Percentiles rank a stretch among this genome's conserved stretches.
Evolutionary conservation across 768 basidiomycete species (phyloP).

Genomic region (Tricholoma saponaceum): DNA sequence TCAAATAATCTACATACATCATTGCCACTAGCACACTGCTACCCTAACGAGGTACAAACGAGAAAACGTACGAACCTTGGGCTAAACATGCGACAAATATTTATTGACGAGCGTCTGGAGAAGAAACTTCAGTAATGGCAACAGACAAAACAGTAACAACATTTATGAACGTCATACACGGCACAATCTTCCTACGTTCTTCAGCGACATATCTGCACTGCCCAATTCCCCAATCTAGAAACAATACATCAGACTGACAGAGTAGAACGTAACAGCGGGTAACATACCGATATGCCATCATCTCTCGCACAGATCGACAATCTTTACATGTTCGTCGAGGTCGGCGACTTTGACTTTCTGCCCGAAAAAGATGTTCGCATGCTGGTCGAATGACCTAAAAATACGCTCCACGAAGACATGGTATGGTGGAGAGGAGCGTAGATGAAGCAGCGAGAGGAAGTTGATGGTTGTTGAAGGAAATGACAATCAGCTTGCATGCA

Average conservation of each 20-base stretch:
- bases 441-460: slow-evolving; percentile 80
- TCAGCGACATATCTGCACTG: slow-evolving; percentile 78
- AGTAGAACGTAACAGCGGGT: too few relatives aligned
- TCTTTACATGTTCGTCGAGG: slow-evolving; percentile 69
- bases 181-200: slow-evolving; percentile 75
- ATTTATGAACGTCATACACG: slow-evolving; percentile 74
- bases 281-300: slow-evolving; percentile 83
- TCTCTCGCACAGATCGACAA: slow-evolving; percentile 79
- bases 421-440: slow-evolving; percentile 82
- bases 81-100: slow-evolving; percentile 90
- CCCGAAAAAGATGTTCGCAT: slow-evolving; percentile 86
- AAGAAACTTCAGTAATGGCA: too few relatives aligned
- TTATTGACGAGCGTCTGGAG: slow-evolving; percentile 79
- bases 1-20: slow-evolving; percentile 72
- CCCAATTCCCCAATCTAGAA: slow-evolving; percentile 88
- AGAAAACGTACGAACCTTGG: slow-evolving; percentile 50
- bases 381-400: slow-evolving; percentile 87
- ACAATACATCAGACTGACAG: neutral
- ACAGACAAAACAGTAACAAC: too few relatives aligned
- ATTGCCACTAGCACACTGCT: too few relatives aligned
- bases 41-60: too few relatives aligned
- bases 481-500: slow-evolving; percentile 12
- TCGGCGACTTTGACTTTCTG: slow-evolving; percentile 83
- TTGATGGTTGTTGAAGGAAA: slow-evolving; percentile 67
- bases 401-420: slow-evolving; percentile 81